These are phyloP conservation scores for Cladosporium sp. DNA, from an alignment of 2,329 filamentous ascomycete genomes.

Conservation along the genomic window DNA sequence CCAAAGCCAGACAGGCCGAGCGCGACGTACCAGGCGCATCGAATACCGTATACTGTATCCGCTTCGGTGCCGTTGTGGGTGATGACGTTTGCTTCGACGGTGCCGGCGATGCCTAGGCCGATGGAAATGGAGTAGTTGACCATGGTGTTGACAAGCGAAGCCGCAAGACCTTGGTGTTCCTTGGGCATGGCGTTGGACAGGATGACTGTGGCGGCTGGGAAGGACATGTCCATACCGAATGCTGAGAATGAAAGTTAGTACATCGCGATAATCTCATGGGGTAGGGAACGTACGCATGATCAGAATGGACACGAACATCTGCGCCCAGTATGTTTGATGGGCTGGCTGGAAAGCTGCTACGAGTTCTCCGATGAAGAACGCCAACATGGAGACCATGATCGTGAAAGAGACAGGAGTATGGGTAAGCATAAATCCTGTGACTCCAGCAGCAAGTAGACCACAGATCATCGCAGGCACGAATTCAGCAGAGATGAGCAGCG, in stretches of 20 bases:
- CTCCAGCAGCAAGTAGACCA: conserved; percentile 38
- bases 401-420: conserved; percentile 40
- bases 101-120: conserved; percentile 66
- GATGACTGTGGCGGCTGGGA: conserved; percentile 62
- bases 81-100: conserved; percentile 54
- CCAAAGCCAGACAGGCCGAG: conserved; percentile 36
- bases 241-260: conserved; percentile 18
- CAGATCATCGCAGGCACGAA: conserved; percentile 37
- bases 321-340: conserved; percentile 63
- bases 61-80: conserved; percentile 40
- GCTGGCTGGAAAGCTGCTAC: conserved; percentile 50
- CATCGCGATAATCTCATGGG: neutral
- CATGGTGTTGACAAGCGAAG: conserved; percentile 61
- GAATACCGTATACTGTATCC: conserved; percentile 41
- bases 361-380: conserved; percentile 45
- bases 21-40: conserved; percentile 44
- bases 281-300: conserved; percentile 40
- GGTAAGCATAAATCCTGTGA: conserved; percentile 41
- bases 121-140: conserved; percentile 70
- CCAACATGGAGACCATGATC: conserved; percentile 41
- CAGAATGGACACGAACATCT: conserved; percentile 60
- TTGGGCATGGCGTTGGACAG: conserved; percentile 54
- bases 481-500: conserved; percentile 37
- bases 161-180: conserved; percentile 54
- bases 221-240: conserved; percentile 65